Percentiles rank a stretch among this genome's conserved stretches.
Conservation (phyloP, 2,329 filamentous ascomycete genomes). For the Chaetomium strumarium region DNA sequence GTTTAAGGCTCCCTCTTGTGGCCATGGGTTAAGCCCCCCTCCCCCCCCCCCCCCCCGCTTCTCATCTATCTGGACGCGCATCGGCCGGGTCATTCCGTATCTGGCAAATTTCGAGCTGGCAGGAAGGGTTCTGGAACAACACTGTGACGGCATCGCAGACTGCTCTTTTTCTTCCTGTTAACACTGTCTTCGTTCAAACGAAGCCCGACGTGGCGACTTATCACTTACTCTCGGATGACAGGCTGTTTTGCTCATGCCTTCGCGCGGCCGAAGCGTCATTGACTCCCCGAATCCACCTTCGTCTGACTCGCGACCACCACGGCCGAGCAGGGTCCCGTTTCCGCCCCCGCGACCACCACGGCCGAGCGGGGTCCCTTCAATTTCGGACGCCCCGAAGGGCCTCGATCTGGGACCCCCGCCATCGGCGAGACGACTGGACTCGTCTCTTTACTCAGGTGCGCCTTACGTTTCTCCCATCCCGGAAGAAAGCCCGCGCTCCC, state of each 20-base stretch:
- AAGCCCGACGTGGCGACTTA: slow-evolving; percentile 15
- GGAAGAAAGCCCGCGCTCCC: slow-evolving; percentile 57
- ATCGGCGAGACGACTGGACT: slow-evolving; percentile 53
- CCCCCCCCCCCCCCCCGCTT: too few species aligned
- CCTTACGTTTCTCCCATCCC: slow-evolving; percentile 71
- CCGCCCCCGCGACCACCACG: slow-evolving; percentile 55
- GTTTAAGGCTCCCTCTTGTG: slow-evolving; percentile 28
- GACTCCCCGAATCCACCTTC: slow-evolving; percentile 19
- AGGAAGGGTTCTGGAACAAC: slow-evolving; percentile 16
- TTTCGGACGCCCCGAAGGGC: slow-evolving; percentile 49
- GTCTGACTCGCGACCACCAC: slow-evolving; percentile 45
- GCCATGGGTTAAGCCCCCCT: slow-evolving; percentile 24
- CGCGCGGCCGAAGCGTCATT: slow-evolving; percentile 20
- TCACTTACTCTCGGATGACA: slow-evolving; percentile 13
- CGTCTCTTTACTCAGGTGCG: slow-evolving; percentile 58
- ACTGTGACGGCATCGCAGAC: neutral
- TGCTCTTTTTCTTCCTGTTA: slow-evolving; percentile 17
- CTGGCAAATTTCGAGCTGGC: slow-evolving; percentile 21
- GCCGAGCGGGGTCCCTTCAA: slow-evolving; percentile 54
- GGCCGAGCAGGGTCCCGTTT: slow-evolving; percentile 56
- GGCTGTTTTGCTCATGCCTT: slow-evolving; percentile 19
- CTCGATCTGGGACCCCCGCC: slow-evolving; percentile 56
- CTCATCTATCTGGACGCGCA: slow-evolving; percentile 16
- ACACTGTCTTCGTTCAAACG: slow-evolving; percentile 11
- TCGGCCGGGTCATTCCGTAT: slow-evolving; percentile 25